Percentiles rank a stretch among this genome's conserved stretches.
phyloP scores from a whole-genome alignment of 2,329 filamentous ascomycete genomes.

The Hirsutella thompsonii region DNA sequence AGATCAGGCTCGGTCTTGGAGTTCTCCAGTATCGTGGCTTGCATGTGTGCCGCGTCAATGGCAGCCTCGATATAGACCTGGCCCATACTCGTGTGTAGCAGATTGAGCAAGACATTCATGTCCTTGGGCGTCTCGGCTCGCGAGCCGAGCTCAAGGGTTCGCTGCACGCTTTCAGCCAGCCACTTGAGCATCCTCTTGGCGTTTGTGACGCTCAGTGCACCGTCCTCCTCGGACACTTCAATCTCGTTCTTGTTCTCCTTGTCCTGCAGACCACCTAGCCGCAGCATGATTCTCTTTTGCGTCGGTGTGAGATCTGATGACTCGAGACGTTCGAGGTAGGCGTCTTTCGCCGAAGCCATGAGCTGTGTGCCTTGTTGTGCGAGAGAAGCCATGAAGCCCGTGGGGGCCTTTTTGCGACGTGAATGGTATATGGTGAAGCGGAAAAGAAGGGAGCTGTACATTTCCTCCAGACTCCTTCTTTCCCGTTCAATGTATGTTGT shows the following conservation, averaged over 20 bases:
- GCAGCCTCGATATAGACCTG: conserved; percentile 63
- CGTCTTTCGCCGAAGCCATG: conserved; percentile 76
- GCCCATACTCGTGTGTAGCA: conserved; percentile 78
- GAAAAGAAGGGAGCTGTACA: conserved; percentile 86
- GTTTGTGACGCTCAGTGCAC: conserved; percentile 65
- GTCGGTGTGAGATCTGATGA: conserved; percentile 78
- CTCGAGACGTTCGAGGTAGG: conserved; percentile 79
- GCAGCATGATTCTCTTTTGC: conserved; percentile 81
- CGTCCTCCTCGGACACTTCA: conserved; percentile 83
- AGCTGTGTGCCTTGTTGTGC: conserved; percentile 84
- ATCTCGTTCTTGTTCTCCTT: conserved; percentile 71
- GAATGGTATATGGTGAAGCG: conserved; percentile 96
- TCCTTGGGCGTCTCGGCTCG: conserved; percentile 87
- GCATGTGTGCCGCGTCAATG: conserved; percentile 58
- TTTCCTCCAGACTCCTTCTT: conserved; percentile 57
- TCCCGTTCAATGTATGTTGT: conserved; percentile 61
- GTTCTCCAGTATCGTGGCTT: conserved; percentile 63
- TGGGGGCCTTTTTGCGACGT: conserved; percentile 72
- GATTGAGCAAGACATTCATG: conserved; percentile 69
- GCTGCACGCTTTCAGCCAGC: conserved; percentile 87
- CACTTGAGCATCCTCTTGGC: conserved; percentile 98
- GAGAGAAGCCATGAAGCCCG: conserved; percentile 84
- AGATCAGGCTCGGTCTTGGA: conserved; percentile 79
- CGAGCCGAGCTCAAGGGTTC: conserved; percentile 81
- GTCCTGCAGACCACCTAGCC: conserved; percentile 74